A percentile compares a stretch with the other conserved stretches of the same genome.
Evolutionary conservation across 164 flowering plant species (phyloP).

Genomic region (Chimonanthus praecox): DNA sequence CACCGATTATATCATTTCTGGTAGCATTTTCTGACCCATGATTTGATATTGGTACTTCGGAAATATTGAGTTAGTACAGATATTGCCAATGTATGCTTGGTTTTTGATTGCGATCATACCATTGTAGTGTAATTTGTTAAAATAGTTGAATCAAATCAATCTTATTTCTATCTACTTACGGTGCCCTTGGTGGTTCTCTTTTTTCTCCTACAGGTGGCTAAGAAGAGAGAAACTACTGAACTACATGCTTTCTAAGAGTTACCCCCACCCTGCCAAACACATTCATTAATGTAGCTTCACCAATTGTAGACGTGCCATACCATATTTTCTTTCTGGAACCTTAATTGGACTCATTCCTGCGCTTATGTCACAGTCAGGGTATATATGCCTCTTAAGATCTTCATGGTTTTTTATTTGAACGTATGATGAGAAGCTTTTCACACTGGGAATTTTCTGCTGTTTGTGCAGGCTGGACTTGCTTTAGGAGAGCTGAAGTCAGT

Average conservation of each 20-base stretch:
- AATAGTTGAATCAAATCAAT: no score
- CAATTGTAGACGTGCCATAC: constrained; percentile 90
- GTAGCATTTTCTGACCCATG: neutral
- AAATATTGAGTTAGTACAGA: neutral
- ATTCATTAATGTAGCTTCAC: constrained; percentile 92
- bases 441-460: neutral
- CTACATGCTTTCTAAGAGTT: constrained; percentile 93
- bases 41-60: no score
- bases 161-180: neutral
- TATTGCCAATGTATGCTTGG: neutral
- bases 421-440: no score
- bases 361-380: constrained; percentile 96
- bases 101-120: neutral
- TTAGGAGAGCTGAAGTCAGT: constrained; percentile 77
- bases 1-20: neutral
- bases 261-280: constrained; percentile 97
- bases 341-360: constrained; percentile 89
- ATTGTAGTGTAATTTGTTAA: no score
- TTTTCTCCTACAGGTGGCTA: constrained; percentile 57
- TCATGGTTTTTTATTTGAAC: neutral
- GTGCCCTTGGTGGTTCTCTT: neutral
- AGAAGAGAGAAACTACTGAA: constrained; percentile 67
- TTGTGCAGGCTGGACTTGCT: constrained; percentile 82
- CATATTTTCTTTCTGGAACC: constrained; percentile 80
- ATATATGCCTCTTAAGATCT: constrained; percentile 1